Percentiles rank a stretch among this genome's conserved stretches.
phyloP scores from a whole-genome alignment of 345 rosid species.

The Salix koriyanagi region DNA sequence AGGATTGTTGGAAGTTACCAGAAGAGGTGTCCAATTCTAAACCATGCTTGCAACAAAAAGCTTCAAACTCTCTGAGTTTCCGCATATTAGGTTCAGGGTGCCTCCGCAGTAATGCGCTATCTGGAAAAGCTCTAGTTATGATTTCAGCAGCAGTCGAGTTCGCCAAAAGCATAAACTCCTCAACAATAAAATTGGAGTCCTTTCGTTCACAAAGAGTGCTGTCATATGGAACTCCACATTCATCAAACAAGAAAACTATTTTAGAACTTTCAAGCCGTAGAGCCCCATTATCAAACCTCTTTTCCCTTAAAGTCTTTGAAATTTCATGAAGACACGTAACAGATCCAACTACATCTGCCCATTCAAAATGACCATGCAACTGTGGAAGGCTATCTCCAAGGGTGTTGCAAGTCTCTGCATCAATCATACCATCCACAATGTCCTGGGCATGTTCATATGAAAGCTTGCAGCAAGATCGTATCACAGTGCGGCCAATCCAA shows the following conservation, averaged over 20 bases:
- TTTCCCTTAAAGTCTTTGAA: constrained; percentile 54
- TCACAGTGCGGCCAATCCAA: constrained; percentile 77
- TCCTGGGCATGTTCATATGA: constrained; percentile 75
- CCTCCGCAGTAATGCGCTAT: constrained; percentile 65
- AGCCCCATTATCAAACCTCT: constrained; percentile 71
- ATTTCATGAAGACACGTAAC: constrained; percentile 51
- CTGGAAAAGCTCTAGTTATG: constrained; percentile 77
- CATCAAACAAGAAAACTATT: constrained; percentile 51
- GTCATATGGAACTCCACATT: constrained; percentile 69
- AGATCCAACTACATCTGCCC: constrained; percentile 59
- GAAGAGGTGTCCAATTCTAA: constrained; percentile 68
- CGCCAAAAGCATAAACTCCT: constrained; percentile 96
- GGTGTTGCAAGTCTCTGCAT: constrained; percentile 21
- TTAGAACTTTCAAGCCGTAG: constrained; percentile 59
- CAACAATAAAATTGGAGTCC: constrained; percentile 66
- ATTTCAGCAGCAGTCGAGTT: constrained; percentile 85
- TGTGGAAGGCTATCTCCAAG: constrained; percentile 37
- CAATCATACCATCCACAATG: constrained; percentile 44
- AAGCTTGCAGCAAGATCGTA: constrained; percentile 83
- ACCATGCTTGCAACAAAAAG: constrained; percentile 70
- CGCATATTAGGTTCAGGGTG: constrained; percentile 85
- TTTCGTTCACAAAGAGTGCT: constrained; percentile 36
- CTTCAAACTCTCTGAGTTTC: constrained; percentile 82
- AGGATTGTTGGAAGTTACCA: constrained; percentile 48
- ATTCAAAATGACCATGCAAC: constrained; percentile 61